Conservation (phyloP, 768 basidiomycete species). For the Chlorophyllum brunneum region DNA sequence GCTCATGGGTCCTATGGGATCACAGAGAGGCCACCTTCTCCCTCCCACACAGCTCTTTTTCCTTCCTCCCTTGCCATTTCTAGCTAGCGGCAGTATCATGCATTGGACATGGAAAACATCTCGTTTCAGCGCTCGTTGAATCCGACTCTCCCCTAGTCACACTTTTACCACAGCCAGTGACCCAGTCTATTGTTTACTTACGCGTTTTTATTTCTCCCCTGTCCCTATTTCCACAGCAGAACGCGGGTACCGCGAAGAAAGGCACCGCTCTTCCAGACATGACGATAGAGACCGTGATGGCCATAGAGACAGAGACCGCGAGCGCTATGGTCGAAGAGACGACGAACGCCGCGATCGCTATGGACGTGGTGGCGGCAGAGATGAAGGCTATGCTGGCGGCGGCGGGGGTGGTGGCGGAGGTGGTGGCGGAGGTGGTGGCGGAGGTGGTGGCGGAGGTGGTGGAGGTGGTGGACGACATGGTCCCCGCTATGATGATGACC, state of each 20-base stretch:
- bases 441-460: too few relatives aligned
- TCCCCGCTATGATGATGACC: constrained; percentile 28
- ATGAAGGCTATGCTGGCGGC: constrained; percentile 23
- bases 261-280: constrained; percentile 64
- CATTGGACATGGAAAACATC: constrained; percentile 7
- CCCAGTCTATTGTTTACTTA: constrained; percentile 41
- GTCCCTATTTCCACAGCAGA: constrained; percentile 38
- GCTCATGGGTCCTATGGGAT: constrained; percentile 14
- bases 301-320: constrained; percentile 46
- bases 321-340: constrained; percentile 34
- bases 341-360: constrained; percentile 49
- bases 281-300: constrained; percentile 48
- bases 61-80: constrained; percentile 7
- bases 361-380: constrained; percentile 24
- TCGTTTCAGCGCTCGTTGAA: background rate
- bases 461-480: constrained; percentile 29
- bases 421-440: constrained; percentile 12
- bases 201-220: constrained; percentile 41
- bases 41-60: background rate
- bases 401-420: constrained; percentile 16
- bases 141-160: background rate
- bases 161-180: constrained; percentile 18
- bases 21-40: constrained; percentile 10
- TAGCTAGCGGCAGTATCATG: constrained; percentile 10
- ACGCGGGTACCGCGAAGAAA: constrained; percentile 61